A percentile compares a stretch with the other conserved stretches of the same genome.
These are phyloP conservation scores for Fusarium avenaceum DNA, from an alignment of 2,329 filamentous ascomycete genomes.

Conservation along the genomic window DNA sequence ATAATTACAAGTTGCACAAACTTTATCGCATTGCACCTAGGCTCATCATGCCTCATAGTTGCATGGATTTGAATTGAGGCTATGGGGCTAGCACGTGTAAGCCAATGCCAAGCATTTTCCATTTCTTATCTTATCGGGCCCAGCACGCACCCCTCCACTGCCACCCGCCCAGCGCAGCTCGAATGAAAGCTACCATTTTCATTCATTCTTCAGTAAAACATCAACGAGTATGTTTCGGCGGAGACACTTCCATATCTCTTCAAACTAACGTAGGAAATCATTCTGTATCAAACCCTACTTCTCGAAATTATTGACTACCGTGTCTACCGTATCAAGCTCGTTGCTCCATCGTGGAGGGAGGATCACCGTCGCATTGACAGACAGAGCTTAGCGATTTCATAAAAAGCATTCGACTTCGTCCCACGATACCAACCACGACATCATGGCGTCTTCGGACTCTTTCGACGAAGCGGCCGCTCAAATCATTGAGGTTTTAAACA, in stretches of 20 bases:
- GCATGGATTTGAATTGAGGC: neutral
- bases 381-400: slow-evolving; percentile 11
- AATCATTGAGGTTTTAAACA: slow-evolving; percentile 59
- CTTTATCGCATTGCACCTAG: neutral
- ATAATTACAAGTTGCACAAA: neutral
- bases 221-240: slow-evolving; percentile 2
- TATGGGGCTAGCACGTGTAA: slow-evolving; percentile 17
- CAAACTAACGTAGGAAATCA: neutral
- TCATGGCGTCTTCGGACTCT: slow-evolving; percentile 55
- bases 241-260: slow-evolving; percentile 10
- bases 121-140: slow-evolving; percentile 38
- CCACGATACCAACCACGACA: slow-evolving; percentile 10
- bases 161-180: slow-evolving; percentile 16
- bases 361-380: slow-evolving; percentile 18
- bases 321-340: slow-evolving; percentile 9
- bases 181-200: slow-evolving; percentile 22
- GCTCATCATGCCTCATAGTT: neutral
- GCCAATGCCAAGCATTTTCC: slow-evolving; percentile 18
- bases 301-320: neutral
- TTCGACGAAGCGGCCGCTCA: slow-evolving; percentile 55
- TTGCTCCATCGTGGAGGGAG: slow-evolving; percentile 19
- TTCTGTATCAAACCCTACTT: neutral
- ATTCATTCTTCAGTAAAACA: slow-evolving; percentile 24
- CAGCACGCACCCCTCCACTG: slow-evolving; percentile 39
- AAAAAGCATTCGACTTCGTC: neutral